Conservation (phyloP, 2,329 filamentous ascomycete species). For the Fusarium dlaminii region DNA sequence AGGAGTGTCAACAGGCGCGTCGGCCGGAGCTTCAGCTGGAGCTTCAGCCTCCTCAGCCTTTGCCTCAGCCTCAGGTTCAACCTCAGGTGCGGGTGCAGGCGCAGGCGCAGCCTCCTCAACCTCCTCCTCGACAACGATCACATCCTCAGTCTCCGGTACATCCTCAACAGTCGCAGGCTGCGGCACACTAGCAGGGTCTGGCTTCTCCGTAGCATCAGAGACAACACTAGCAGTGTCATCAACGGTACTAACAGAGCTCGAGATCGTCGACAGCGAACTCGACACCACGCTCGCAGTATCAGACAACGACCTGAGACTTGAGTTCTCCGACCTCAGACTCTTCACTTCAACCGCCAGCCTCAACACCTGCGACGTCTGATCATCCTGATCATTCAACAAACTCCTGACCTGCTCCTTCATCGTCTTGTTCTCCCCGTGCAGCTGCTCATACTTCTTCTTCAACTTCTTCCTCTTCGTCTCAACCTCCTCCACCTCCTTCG, state of each 20-base stretch:
- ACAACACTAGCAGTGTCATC: constrained; percentile 27
- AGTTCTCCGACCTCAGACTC: constrained; percentile 37
- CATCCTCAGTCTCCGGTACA: constrained; percentile 9
- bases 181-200: constrained; percentile 18
- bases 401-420: constrained; percentile 32
- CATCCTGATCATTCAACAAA: constrained; percentile 38
- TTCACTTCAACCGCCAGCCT: constrained; percentile 37
- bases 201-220: constrained; percentile 40
- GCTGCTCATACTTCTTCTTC: constrained; percentile 36
- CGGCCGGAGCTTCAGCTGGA: constrained; percentile 1
- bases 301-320: constrained; percentile 27
- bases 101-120: not conserved
- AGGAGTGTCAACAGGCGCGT: not conserved
- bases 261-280: constrained; percentile 32
- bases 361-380: constrained; percentile 35
- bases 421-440: constrained; percentile 30
- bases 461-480: constrained; percentile 38
- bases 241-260: constrained; percentile 15
- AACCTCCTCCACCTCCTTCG: constrained; percentile 33
- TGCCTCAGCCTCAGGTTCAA: not conserved
- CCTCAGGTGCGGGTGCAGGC: not conserved
- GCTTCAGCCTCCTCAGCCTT: not conserved
- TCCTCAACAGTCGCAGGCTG: constrained; percentile 28
- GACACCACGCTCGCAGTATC: constrained; percentile 35
- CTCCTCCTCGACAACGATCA: constrained; percentile 12